Base-by-base conservation (phyloP, 2,329 filamentous ascomycete species). In the Simplicillium sp. region DNA sequence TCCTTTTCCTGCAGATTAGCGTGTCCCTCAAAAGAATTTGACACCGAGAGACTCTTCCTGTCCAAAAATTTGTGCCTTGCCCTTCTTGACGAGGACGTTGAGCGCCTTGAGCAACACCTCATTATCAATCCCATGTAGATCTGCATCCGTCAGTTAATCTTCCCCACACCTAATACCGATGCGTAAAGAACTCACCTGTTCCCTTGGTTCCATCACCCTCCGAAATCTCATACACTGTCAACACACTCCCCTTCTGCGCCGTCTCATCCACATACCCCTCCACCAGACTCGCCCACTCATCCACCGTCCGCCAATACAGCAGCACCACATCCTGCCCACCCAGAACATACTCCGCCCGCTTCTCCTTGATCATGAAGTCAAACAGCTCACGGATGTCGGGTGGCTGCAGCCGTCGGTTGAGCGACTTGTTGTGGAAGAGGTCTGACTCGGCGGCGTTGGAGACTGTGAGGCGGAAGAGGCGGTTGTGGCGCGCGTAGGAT, bases 11-110 rank as follows among this genome's bases (percentile, higher is more conserved):
- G 9, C 9, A n/a, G 20, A 25, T 25, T 25, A 33, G 36, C 34
- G 14, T 31, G 34, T 33, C 16, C 16, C 37, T 81, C 67, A 96
- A 59, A 97, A 97, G 67, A 98, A 97, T 67, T 98, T 98, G 49
- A 97, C 87, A 54, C 92, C 92, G 54, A 85, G 79, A 45, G 86
- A 84, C 57, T 90, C 87, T 54, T 90, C 88, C 40, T 79, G 77
- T 29, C 90, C 90, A 65, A 98, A 97, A 18, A 97, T 80, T 62
- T 97, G 90, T 12, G 89, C 90, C 65, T 85, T 94, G 50, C 88
- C 88, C 47, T 83, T 77, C 71, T 94, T 95, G 29, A 94, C 89
- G 37, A 96, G 71, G 38, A 92, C 71, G 45, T 77, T 75, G 37
- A 98, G 70, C 31, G 86, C 83, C 60, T 83, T 88, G 50, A 84